phyloP scores from a whole-genome alignment of 192 early-diverging fungal genomes.

The Phycomyces nitens region DNA sequence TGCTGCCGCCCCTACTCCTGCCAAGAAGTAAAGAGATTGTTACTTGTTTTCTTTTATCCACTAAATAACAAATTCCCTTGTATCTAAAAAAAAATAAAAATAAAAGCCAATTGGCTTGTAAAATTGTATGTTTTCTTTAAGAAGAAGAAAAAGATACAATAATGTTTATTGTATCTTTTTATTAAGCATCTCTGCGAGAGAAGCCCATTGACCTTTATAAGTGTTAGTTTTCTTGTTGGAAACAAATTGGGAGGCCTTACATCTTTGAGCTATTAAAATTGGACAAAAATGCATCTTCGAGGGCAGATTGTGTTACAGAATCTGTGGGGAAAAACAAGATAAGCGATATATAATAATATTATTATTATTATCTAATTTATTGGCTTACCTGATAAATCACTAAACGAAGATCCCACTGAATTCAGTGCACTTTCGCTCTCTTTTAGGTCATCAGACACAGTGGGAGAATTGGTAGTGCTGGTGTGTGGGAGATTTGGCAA shows the following conservation, averaged over 20 bases:
- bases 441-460: neutral
- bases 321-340: constrained; percentile 27
- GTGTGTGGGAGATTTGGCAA: too few species aligned
- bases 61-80: neutral
- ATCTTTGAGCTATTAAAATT: constrained; percentile 48
- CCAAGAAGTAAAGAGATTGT: constrained; percentile 5
- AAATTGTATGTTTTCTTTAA: too few species aligned
- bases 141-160: too few species aligned
- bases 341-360: neutral
- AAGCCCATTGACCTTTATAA: constrained; percentile 7
- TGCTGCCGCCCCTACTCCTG: constrained; percentile 1
- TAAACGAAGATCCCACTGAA: constrained; percentile 45
- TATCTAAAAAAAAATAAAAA: constrained; percentile 3
- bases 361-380: too few species aligned
- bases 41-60: neutral
- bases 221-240: too few species aligned
- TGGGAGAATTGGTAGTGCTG: neutral
- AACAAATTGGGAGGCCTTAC: too few species aligned
- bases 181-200: neutral
- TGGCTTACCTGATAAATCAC: constrained; percentile 45
- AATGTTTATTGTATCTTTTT: too few species aligned
- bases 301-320: constrained; percentile 51
- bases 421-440: constrained; percentile 10
- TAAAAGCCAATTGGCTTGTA: neutral
- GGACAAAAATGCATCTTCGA: constrained; percentile 52